Evolutionary conservation across 2,329 filamentous ascomycete species (phyloP).

Genomic region (Cladosporium halotolerans): DNA sequence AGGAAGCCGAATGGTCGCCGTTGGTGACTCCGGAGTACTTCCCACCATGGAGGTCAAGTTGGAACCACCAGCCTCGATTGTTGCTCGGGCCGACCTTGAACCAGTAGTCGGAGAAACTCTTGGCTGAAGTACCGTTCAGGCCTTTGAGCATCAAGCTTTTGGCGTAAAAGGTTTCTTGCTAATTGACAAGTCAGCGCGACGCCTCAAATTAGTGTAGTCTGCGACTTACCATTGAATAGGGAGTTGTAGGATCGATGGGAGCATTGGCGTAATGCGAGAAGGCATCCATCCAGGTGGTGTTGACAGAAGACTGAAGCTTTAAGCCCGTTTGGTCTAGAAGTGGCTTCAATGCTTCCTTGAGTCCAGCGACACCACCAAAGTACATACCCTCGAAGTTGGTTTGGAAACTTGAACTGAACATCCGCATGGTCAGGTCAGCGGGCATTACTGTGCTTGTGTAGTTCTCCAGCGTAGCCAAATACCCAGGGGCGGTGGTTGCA

Average conservation of each 20-base stretch:
- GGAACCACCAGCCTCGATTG: conserved; percentile 12
- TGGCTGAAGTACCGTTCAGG: conserved; percentile 11
- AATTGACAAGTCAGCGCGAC: not conserved
- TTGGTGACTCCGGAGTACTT: conserved; percentile 13
- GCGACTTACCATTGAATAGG: conserved; percentile 4
- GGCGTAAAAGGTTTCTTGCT: conserved; percentile 16
- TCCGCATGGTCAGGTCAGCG: conserved; percentile 14
- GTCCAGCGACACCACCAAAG: conserved; percentile 9
- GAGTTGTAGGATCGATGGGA: conserved; percentile 6
- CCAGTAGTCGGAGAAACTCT: conserved; percentile 14
- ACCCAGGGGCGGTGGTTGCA: conserved; percentile 3
- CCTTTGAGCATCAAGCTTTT: conserved; percentile 14
- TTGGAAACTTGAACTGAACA: conserved; percentile 3
- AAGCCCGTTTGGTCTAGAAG: conserved; percentile 6
- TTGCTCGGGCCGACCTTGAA: conserved; percentile 10
- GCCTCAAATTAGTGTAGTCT: not conserved
- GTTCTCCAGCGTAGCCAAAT: conserved; percentile 8
- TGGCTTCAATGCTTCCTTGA: conserved; percentile 11
- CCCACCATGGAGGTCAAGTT: conserved; percentile 14
- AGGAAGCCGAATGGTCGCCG: conserved; percentile 12
- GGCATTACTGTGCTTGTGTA: conserved; percentile 13
- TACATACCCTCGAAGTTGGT: conserved; percentile 12
- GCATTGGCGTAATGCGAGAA: conserved; percentile 9
- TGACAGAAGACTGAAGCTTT: not conserved
- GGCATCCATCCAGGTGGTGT: conserved; percentile 4